Base-by-base conservation (phyloP, 2,329 filamentous ascomycete genomes). In the Elsinoe fawcettii region DNA sequence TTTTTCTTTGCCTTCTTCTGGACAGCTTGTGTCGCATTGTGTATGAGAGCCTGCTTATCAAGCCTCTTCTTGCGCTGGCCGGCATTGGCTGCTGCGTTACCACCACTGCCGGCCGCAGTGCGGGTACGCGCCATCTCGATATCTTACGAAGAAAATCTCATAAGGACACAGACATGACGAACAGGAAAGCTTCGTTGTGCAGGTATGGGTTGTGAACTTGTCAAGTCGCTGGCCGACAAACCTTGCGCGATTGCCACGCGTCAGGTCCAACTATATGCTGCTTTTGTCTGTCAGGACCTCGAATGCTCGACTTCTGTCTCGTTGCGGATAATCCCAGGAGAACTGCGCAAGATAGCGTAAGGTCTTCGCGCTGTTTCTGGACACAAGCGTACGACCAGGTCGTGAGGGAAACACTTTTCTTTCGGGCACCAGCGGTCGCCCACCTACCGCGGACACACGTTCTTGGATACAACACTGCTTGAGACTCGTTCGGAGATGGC, bases 401-500 rank as follows among this genome's bases (percentile, higher is more conserved):
- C 18, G 49, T 37, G n/a, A 34, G 6, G n/a, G n/a, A 53, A 20
- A 53, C 30, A 20, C 30, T n/a, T 53, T 53, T 14, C 25, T 11
- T 51, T 53, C 18, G 49, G 49, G 49, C 49, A 22, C 49, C 49
- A 18, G 16, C 49, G 34, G 32, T 34, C 20, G 34, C 49, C 49
- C 49, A 53, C 49, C 49, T 53, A 53, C 49, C 49, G 32, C 49
- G 25, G 20, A 16, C 6, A 23, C 30, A 39, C 11, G 18, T 25
- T 53, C 32, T 53, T 23, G 41, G 18, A 23, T 53, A 22, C 20
- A 25, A 23, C 25, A 34, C 30, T 53, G 30, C 49, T 27, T 6
- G 11, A 36, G n/a, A 39, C 49, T 36, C 25, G 20, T 37, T 27
- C 14, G 27, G 12, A 20, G 27, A 20, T 32, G 16, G 46, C 16